Base-by-base conservation (phyloP, 2,329 filamentous ascomycete genomes). In the Colletotrichum sansevieriae region DNA sequence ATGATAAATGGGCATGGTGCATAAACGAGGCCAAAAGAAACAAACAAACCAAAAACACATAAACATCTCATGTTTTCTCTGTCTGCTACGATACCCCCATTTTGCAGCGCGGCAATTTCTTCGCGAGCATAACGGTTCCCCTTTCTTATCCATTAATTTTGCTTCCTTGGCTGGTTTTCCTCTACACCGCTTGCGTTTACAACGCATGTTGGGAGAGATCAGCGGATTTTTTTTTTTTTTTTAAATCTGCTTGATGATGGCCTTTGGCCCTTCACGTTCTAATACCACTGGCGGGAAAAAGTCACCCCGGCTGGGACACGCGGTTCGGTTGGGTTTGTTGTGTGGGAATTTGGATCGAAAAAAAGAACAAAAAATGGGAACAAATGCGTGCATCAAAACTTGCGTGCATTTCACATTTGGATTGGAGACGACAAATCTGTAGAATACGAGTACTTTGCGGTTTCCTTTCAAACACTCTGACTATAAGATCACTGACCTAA, bases 1-100 rank as follows among this genome's bases (percentile, higher is more conserved):
- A 71, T 88, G 76, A 80, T 52, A 9, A 44, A 44, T 13, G 35
- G 51, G 33, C n/a, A 22, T 46, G 49, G 55, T 11, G 49, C 39
- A 41, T 47, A 63, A 60, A 35, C 51, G 51, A 55, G 15, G 20
- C 15, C 25, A 25, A 51, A 66, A 18, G 35, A 39, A 39, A 39
- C 10, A 12, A 39, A 29, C 7, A 29, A 25, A 4, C 3, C 25
- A 13, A 51, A 37, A 47, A 25, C 35, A 22, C 39, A 51, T 11
- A 55, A 51, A 61, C n/a, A 54, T 37, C 41, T 44, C 41, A 68
- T 56, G 41, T 61, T 55, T 61, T 69, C 58, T 54, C 54, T 62
- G 20, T 66, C 63, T 70, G 67, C 64, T 68, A 70, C 63, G 70
- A 71, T 71, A 71, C 70, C 70, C 65, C 70, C 44, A 46, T 57